Evolutionary conservation across 228 moss, liverwort and hornwort genomes (phyloP).

Genomic region (Sphagnum fallax): DNA sequence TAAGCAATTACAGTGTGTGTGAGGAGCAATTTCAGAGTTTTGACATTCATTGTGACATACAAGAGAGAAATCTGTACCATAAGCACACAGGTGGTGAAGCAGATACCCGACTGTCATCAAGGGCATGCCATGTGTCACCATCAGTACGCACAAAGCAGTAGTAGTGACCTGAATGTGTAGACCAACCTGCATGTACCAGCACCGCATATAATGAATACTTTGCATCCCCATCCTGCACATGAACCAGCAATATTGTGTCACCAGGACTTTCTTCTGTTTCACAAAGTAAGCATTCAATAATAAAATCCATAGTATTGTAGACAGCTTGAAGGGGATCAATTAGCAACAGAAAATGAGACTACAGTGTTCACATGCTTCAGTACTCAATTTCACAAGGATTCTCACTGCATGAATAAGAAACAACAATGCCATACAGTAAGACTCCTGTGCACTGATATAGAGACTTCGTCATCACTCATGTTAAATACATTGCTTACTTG

Average conservation of each 20-base stretch:
- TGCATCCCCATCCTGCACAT: slow-evolving; percentile 57
- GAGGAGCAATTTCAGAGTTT: no score
- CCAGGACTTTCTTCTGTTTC: background rate
- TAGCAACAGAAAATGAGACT: no score
- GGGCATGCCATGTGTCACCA: slow-evolving; percentile 94
- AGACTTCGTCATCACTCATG: no score
- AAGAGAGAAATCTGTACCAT: background rate
- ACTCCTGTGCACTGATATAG: background rate
- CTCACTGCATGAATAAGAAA: background rate
- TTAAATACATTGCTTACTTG: no score
- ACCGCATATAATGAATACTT: slow-evolving; percentile 90
- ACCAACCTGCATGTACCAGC: slow-evolving; percentile 93
- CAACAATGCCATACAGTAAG: background rate
- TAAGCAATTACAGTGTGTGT: no score
- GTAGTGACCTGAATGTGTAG: slow-evolving; percentile 97
- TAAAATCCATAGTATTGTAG: background rate
- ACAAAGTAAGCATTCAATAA: background rate
- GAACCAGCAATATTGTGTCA: background rate
- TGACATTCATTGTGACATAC: no score
- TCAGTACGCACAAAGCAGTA: slow-evolving; percentile 92
- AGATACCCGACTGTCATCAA: slow-evolving; percentile 94
- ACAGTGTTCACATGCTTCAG: no score
- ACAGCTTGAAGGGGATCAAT: background rate
- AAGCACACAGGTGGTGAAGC: background rate
- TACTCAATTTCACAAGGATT: background rate